phyloP scores from a whole-genome alignment of 2,329 filamentous ascomycete species.

The Pseudocercospora ulei region DNA sequence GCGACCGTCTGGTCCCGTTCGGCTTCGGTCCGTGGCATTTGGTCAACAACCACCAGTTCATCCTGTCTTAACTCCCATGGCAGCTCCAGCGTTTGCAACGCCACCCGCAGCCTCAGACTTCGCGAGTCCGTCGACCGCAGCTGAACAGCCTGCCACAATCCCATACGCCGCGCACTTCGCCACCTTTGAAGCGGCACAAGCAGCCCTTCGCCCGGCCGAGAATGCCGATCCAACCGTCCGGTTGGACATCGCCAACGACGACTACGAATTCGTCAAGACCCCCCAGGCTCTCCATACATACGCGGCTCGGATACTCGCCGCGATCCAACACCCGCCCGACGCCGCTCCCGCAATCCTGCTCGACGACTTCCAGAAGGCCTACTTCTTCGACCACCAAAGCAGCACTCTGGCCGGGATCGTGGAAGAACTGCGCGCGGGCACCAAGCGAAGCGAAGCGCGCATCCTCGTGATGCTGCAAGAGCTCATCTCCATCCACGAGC shows the following conservation, averaged over 20 bases:
- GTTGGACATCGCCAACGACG: conserved; percentile 8
- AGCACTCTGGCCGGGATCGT: conserved; percentile 8
- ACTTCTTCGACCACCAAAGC: conserved; percentile 15
- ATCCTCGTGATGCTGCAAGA: conserved; percentile 14
- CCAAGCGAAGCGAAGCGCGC: conserved; percentile 13
- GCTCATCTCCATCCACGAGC: conserved; percentile 14
- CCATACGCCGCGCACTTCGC: background rate
- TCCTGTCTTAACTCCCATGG: background rate
- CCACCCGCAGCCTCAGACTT: background rate
- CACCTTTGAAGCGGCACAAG: conserved; percentile 8
- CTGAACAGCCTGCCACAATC: background rate
- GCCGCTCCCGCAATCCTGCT: conserved; percentile 1
- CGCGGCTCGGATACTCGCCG: conserved; percentile 11
- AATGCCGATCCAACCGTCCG: background rate
- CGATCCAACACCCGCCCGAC: conserved; percentile 3
- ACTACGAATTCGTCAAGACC: conserved; percentile 7
- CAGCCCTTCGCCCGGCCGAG: background rate
- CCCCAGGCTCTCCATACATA: conserved; percentile 5
- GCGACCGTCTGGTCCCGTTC: background rate
- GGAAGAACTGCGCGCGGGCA: background rate
- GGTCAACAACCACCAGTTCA: background rate
- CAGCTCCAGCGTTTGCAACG: background rate
- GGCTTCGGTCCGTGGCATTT: background rate
- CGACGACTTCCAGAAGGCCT: conserved; percentile 7
- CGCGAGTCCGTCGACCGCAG: no score